Conservation (phyloP, 805 yeast species). For the Ogataea salicorniae region DNA sequence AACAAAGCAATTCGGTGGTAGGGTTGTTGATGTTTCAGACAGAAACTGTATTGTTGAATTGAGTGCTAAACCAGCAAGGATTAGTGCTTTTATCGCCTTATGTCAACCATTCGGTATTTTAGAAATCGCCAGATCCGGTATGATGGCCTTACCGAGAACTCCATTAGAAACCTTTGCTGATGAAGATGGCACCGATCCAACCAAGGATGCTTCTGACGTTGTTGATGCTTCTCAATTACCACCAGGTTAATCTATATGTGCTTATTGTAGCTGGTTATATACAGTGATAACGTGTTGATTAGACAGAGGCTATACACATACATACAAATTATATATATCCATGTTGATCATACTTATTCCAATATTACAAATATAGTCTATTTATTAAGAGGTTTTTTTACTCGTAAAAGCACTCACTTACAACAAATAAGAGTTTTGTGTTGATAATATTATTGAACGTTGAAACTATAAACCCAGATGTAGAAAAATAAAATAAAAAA, state of each 20-base stretch:
- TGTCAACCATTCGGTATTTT: conserved; percentile 94
- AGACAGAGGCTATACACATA: too few species aligned
- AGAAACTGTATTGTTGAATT: conserved; percentile 92
- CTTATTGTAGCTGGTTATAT: neutral
- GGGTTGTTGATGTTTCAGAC: conserved; percentile 85
- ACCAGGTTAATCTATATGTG: conserved; percentile 61
- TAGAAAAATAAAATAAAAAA: neutral
- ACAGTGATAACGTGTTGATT: too few species aligned
- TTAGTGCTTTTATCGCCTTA: conserved; percentile 79
- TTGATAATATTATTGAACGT: neutral
- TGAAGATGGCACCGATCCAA: conserved; percentile 45
- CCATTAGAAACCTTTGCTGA: conserved; percentile 56
- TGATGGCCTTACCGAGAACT: conserved; percentile 98
- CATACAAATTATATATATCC: too few species aligned
- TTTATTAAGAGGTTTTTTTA: too few species aligned
- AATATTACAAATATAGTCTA: too few species aligned
- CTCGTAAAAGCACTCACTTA: too few species aligned
- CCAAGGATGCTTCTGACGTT: conserved; percentile 55
- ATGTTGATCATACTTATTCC: too few species aligned
- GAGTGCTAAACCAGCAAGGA: conserved; percentile 87
- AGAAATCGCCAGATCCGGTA: conserved; percentile 95
- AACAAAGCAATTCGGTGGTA: conserved; percentile 87
- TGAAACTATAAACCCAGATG: neutral
- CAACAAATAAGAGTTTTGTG: too few species aligned
- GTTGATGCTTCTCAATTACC: conserved; percentile 90